Conservation (phyloP, 2,329 filamentous ascomycete genomes). For the Didymella keratinophila region DNA sequence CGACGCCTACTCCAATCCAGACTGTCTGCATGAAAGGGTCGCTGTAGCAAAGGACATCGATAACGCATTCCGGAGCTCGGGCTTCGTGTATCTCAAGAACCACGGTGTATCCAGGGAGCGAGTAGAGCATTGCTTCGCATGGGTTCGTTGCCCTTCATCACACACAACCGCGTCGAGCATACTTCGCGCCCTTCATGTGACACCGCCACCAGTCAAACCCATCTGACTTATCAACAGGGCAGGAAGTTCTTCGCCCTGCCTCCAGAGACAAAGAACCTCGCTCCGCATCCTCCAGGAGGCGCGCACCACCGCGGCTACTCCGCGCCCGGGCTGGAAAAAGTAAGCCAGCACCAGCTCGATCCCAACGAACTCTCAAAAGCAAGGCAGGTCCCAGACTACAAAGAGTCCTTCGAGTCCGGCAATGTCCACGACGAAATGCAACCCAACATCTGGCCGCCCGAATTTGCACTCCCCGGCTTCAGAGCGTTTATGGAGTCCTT, state of each 20-base stretch:
- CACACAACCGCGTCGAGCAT: not conserved
- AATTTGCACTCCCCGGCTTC: not conserved
- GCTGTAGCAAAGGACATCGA: conserved; percentile 48
- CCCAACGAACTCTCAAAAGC: not conserved
- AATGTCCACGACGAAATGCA: not conserved
- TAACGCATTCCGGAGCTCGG: conserved; percentile 48
- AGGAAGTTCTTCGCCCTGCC: conserved; percentile 51
- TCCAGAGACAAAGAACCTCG: conserved; percentile 46
- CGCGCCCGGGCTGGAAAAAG: conserved; percentile 47
- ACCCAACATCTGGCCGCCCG: not conserved
- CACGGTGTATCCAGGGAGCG: conserved; percentile 46
- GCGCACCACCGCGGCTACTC: conserved; percentile 53
- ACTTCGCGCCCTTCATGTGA: too few species aligned
- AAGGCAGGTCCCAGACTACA: not conserved
- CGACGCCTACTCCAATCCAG: conserved; percentile 28
- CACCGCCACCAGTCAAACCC: not conserved
- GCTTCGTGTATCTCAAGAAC: conserved; percentile 55
- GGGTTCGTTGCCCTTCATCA: conserved; percentile 25
- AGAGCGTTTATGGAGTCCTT: not conserved
- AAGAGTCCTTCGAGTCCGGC: not conserved
- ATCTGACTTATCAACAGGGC: conserved; percentile 27
- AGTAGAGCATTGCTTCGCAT: conserved; percentile 41
- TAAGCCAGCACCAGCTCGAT: not conserved
- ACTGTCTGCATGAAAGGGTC: conserved; percentile 25
- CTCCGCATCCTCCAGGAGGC: conserved; percentile 51